Evolutionary conservation across 306 rosid species (phyloP).

Genomic region (Vigna mungo): DNA sequence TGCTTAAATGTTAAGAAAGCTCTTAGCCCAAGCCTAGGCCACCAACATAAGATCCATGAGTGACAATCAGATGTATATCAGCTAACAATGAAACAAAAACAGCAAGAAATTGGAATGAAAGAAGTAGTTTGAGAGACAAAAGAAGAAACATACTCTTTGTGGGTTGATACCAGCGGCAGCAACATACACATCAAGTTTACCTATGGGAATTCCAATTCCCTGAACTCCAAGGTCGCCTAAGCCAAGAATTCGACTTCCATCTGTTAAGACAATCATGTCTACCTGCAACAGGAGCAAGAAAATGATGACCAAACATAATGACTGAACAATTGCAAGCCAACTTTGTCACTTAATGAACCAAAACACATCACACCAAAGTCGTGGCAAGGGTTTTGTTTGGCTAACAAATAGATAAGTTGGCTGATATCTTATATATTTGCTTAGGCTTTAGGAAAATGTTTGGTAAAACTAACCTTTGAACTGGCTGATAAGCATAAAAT

Average conservation of each 20-base stretch:
- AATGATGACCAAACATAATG: conserved; percentile 30
- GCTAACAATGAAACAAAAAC: conserved; percentile 16
- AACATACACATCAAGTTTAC: conserved; percentile 97
- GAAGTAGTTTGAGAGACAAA: conserved; percentile 31
- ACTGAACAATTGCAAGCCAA: conserved; percentile 18
- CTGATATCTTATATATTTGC: no score
- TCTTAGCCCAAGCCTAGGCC: conserved; percentile 13
- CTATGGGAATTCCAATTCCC: conserved; percentile 98
- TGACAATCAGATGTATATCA: conserved; percentile 18
- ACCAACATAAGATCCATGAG: conserved; percentile 13
- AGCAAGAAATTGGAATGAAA: conserved; percentile 11
- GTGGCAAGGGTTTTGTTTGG: background rate
- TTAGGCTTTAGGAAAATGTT: no score
- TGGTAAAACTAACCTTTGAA: no score
- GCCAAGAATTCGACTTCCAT: conserved; percentile 99
- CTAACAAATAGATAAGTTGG: no score
- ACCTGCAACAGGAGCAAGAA: conserved; percentile 68
- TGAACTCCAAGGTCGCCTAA: conserved; percentile 99
- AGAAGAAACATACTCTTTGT: conserved; percentile 71
- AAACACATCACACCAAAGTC: conserved; percentile 1
- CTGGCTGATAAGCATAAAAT: no score
- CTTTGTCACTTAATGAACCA: conserved; percentile 17
- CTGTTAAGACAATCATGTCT: conserved; percentile 98
- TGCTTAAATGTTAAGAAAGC: conserved; percentile 27
- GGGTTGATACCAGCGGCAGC: conserved; percentile 99